Conservation (phyloP, 2,329 filamentous ascomycete species). For the Aspergillus fischeri region DNA sequence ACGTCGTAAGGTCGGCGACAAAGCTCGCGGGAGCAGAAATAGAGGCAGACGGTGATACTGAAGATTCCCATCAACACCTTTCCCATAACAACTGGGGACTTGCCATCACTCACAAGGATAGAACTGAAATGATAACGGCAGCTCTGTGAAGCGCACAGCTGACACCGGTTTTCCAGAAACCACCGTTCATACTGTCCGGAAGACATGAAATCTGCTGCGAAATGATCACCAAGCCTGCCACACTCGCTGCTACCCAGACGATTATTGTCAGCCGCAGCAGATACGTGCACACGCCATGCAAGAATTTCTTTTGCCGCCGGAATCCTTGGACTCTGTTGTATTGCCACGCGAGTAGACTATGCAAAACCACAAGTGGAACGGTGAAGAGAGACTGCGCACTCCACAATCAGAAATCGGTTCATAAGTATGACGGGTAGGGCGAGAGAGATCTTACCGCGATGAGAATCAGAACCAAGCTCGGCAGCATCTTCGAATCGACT, state of each 20-base stretch:
- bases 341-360: constrained; percentile 38
- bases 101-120: constrained; percentile 30
- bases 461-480: constrained; percentile 34
- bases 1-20: constrained; percentile 36
- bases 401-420: neutral
- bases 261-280: constrained; percentile 32
- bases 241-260: constrained; percentile 36
- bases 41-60: constrained; percentile 33
- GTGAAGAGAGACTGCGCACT: constrained; percentile 31
- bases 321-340: constrained; percentile 30
- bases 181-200: constrained; percentile 18
- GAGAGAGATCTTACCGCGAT: constrained; percentile 27
- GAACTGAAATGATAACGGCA: constrained; percentile 29
- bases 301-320: constrained; percentile 25
- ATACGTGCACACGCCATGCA: constrained; percentile 34
- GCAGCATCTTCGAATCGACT: constrained; percentile 38
- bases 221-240: constrained; percentile 34
- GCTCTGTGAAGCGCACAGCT: constrained; percentile 36
- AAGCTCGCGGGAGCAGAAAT: constrained; percentile 36
- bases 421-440: neutral
- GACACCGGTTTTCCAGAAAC: constrained; percentile 33
- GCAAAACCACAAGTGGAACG: constrained; percentile 32
- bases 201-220: constrained; percentile 34
- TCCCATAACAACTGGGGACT: neutral
- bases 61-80: neutral